phyloP scores from a whole-genome alignment of 192 early-diverging fungal species.

The Funneliformis mosseae region DNA sequence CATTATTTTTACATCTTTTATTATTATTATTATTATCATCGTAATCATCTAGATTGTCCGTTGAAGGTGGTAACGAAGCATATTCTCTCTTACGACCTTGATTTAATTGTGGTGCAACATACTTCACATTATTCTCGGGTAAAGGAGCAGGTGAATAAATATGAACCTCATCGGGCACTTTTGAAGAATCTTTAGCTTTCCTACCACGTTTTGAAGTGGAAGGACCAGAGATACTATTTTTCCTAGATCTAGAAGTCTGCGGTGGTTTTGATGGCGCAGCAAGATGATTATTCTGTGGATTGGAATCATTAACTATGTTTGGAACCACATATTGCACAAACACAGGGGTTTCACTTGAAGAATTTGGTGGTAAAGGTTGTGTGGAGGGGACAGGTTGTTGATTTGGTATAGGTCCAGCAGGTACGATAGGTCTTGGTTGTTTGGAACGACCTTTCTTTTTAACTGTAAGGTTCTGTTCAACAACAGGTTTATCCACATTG shows the following conservation, averaged over 20 bases:
- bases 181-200: conserved; percentile 4
- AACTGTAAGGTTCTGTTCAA: background rate
- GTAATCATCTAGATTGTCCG: background rate
- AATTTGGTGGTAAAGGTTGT: background rate
- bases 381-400: background rate
- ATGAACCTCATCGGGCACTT: background rate
- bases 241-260: background rate
- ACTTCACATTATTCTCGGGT: background rate
- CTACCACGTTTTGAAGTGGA: background rate
- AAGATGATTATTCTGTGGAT: background rate
- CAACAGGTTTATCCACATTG: background rate
- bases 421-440: conserved; percentile 5
- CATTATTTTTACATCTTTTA: background rate
- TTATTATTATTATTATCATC: background rate
- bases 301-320: background rate
- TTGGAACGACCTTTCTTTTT: conserved; percentile 1
- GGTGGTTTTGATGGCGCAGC: background rate
- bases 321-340: background rate
- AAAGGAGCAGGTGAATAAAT: background rate
- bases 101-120: background rate
- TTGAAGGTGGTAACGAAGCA: background rate
- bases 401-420: conserved; percentile 6
- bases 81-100: background rate
- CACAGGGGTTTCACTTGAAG: background rate
- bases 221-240: conserved; percentile 8